Percentiles rank a stretch among this genome's conserved stretches.
Conservation (phyloP, 2,329 filamentous ascomycete genomes). For the Sclerotinia nivalis region DNA sequence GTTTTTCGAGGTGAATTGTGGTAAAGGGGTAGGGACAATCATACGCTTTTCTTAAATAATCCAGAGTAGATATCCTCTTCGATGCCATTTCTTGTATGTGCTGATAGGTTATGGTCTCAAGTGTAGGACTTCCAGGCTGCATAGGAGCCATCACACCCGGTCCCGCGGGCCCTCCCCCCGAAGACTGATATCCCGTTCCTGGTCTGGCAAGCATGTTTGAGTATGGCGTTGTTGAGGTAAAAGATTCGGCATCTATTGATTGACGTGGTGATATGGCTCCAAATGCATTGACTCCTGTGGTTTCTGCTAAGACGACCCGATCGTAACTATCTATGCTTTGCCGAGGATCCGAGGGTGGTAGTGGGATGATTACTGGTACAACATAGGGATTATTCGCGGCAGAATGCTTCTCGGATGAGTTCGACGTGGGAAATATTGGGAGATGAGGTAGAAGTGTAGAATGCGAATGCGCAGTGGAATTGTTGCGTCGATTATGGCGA, state of each 20-base stretch:
- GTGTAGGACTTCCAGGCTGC: constrained; percentile 39
- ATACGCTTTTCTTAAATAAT: constrained; percentile 90
- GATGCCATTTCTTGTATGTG: constrained; percentile 81
- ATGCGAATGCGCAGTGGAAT: constrained; percentile 40
- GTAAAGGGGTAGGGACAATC: constrained; percentile 43
- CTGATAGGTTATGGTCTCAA: constrained; percentile 47
- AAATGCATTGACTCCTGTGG: constrained; percentile 25
- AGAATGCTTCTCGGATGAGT: constrained; percentile 31
- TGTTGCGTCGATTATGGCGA: constrained; percentile 46
- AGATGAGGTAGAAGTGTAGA: constrained; percentile 19
- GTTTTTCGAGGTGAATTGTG: not conserved
- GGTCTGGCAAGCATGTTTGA: constrained; percentile 40
- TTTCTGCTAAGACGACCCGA: constrained; percentile 25
- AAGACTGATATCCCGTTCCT: constrained; percentile 35
- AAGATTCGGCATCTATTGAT: constrained; percentile 28
- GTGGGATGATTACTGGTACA: constrained; percentile 21
- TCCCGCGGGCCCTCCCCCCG: constrained; percentile 28
- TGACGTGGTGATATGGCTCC: constrained; percentile 13
- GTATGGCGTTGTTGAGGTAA: constrained; percentile 36
- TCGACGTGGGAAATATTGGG: constrained; percentile 7
- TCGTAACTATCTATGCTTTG: constrained; percentile 31
- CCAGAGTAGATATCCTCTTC: constrained; percentile 91
- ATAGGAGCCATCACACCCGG: constrained; percentile 27
- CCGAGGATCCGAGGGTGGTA: constrained; percentile 5
- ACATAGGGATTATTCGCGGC: constrained; percentile 28